Evolutionary conservation across 495 filamentous ascomycete species (phyloP), one percentile per base, ranked within the genome.

Genomic region (Evernia prunastri): DNA sequence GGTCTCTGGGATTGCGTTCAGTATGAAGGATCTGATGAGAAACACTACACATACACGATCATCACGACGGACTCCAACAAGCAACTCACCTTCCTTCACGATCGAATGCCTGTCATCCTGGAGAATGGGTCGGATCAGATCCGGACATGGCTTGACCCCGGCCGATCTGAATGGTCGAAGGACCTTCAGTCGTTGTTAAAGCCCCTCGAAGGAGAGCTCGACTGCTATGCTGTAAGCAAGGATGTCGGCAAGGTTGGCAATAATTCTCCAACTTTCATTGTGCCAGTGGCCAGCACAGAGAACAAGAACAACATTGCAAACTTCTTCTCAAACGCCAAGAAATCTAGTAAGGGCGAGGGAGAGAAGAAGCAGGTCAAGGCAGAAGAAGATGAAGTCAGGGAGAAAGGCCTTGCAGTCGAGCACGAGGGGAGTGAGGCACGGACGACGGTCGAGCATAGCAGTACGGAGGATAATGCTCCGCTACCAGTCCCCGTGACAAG

Each of bases 171-270:
- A 56, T 97, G 93, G 93, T 87, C 82, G 25, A 82, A 80, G 58
- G 88, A 93, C 27, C 76, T 98, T 39, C 91, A 96, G 70, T 77
- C 73, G 4, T 74, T 94, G 13, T 71, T 97, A 33, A 86, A 82
- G 68, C 92, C 94, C 0, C 97, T 85, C 65, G 73, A 81, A 33
- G 90, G 89, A 0, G 89, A 90, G 63, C 74, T 98, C 36, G 92
- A 95, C 49, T 85, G 87, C 35, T 97, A 96, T 72, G 82, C 87
- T 18, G 94, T 98, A 3, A 83, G 81, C 54, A 90, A 89, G 72
- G 92, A 94, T 17, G 94, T 98, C 0, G 92, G 92, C 0, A 97
- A 96, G 76, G 94, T 96, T 3, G 92, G 93, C n/a, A 96, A 96
- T 66, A 89, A 96, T 71, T 90, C 87, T 23, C 85, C 88, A 0